Percentiles rank a stretch among this genome's conserved stretches.
Evolutionary conservation across 78 protist species (phyloP).

Genomic region (Bigelowiella natans): DNA sequence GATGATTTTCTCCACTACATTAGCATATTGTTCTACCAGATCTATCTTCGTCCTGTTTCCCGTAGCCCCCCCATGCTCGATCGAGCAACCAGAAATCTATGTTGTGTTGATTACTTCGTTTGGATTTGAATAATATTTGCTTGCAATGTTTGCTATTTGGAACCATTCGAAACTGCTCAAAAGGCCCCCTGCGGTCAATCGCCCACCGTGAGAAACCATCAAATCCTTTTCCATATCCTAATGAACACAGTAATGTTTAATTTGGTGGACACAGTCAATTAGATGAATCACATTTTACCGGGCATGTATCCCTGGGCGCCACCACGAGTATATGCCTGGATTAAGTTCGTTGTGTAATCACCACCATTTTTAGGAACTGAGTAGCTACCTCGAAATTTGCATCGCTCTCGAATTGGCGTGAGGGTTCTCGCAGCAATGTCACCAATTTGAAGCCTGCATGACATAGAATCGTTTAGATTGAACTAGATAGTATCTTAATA

Average conservation of each 20-base stretch:
- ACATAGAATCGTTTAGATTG: too few species aligned
- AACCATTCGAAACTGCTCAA: background rate
- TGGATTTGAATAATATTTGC: too few species aligned
- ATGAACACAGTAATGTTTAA: too few species aligned
- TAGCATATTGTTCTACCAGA: background rate
- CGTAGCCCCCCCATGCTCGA: background rate
- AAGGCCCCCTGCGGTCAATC: background rate
- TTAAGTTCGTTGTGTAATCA: too few species aligned
- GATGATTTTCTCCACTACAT: background rate
- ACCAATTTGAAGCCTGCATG: background rate
- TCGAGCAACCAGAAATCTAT: background rate
- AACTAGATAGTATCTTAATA: too few species aligned
- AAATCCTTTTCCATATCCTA: too few species aligned
- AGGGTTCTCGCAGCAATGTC: background rate
- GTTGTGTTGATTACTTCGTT: too few species aligned
- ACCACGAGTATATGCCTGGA: background rate
- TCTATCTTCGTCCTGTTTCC: background rate
- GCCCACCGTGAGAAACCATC: background rate
- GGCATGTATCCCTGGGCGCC: background rate
- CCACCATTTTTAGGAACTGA: background rate
- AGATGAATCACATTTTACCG: too few species aligned
- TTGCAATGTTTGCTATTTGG: too few species aligned
- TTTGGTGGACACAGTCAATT: too few species aligned
- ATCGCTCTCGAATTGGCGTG: background rate
- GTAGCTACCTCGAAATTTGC: background rate